phyloP scores from a whole-genome alignment of 129 eudicot genomes.

The Chrysanthemum makinoi region DNA sequence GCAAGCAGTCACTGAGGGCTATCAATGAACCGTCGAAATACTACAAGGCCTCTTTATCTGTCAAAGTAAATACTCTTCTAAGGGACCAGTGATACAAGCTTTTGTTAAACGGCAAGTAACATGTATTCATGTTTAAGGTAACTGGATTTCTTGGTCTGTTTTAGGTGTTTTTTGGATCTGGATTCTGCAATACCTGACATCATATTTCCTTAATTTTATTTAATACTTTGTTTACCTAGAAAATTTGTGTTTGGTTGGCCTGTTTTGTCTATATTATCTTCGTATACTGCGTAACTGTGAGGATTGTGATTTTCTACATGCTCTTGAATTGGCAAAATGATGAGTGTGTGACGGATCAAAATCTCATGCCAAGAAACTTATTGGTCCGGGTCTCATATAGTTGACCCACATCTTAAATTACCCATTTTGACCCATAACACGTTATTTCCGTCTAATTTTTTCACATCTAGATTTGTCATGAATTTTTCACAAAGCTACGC shows the following conservation, averaged over 20 bases:
- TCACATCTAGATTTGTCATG: too few species aligned
- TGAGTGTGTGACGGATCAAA: too few species aligned
- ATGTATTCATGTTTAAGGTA: neutral
- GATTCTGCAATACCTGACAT: neutral
- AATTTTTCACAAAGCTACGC: too few species aligned
- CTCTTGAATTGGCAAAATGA: too few species aligned
- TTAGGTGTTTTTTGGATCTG: neutral
- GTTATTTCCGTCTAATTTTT: too few species aligned
- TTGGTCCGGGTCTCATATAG: too few species aligned
- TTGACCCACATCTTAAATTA: too few species aligned
- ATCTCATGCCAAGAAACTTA: too few species aligned
- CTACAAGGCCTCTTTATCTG: neutral
- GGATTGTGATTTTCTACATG: too few species aligned
- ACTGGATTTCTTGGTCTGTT: neutral
- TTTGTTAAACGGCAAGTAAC: conserved; percentile 4
- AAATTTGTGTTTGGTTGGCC: neutral
- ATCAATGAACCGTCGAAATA: neutral
- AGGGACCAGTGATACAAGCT: neutral
- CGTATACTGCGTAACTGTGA: too few species aligned
- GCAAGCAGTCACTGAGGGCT: neutral
- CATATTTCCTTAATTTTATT: neutral
- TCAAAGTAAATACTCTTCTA: neutral
- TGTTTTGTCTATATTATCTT: neutral
- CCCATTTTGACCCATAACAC: too few species aligned
- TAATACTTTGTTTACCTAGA: neutral